Evolutionary conservation across 345 rosid genomes (phyloP).

Genomic region (Eutrema japonicum): DNA sequence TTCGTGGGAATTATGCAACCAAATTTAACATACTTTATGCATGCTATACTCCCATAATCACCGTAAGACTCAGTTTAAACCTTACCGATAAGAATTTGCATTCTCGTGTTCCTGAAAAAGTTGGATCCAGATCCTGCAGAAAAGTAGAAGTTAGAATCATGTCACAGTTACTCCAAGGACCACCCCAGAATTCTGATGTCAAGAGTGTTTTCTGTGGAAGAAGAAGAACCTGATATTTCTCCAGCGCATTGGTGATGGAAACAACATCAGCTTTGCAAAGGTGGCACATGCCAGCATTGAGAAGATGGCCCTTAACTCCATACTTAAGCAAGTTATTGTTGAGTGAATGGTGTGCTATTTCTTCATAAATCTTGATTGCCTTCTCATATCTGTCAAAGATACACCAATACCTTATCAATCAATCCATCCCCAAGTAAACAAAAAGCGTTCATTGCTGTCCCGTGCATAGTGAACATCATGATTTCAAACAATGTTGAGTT

Average conservation of each 20-base stretch:
- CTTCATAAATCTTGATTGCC: conserved; percentile 91
- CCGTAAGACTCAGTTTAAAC: not conserved
- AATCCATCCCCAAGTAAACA: conserved; percentile 18
- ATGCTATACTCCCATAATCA: conserved; percentile 14
- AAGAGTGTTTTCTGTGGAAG: conserved; percentile 1
- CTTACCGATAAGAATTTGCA: conserved; percentile 70
- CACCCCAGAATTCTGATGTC: conserved; percentile 15
- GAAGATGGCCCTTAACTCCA: conserved; percentile 98
- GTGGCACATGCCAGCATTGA: conserved; percentile 95
- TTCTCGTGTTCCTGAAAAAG: conserved; percentile 94
- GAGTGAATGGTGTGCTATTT: conserved; percentile 74
- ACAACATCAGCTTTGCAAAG: conserved; percentile 91
- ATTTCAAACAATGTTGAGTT: not conserved
- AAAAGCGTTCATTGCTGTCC: conserved; percentile 3
- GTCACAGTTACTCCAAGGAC: conserved; percentile 13
- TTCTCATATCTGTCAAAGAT: conserved; percentile 72
- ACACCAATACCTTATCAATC: conserved; percentile 33
- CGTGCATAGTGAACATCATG: not conserved
- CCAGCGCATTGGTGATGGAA: conserved; percentile 88
- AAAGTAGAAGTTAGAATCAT: conserved; percentile 32
- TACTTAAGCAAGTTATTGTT: conserved; percentile 84
- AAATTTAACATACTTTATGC: not conserved
- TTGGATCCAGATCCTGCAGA: conserved; percentile 91
- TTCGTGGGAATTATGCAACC: not conserved
- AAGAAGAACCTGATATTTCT: conserved; percentile 76